These are phyloP conservation scores for Pythium graminicola DNA, from an alignment of 352 stramenopile species.

Conservation along the genomic window DNA sequence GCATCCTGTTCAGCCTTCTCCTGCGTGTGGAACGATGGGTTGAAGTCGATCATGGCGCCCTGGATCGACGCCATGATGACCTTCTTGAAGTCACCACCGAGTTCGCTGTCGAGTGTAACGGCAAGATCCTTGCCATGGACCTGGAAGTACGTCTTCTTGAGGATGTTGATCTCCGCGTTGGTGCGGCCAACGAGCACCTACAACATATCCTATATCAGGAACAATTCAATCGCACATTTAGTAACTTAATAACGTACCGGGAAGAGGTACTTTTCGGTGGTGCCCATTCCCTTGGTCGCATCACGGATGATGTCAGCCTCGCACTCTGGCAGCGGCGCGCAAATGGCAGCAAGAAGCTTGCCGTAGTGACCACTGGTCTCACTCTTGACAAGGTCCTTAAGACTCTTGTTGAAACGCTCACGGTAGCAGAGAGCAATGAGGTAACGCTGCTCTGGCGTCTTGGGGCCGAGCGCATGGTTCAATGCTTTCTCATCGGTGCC, in stretches of 20 bases:
- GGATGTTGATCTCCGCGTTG: slow-evolving; percentile 64
- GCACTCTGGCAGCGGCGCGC: slow-evolving; percentile 46
- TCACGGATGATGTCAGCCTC: slow-evolving; percentile 57
- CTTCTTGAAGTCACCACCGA: slow-evolving; percentile 69
- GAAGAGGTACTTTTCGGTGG: slow-evolving; percentile 67
- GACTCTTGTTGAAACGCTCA: slow-evolving; percentile 46
- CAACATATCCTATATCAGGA: too few relatives aligned
- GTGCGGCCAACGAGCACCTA: slow-evolving; percentile 49
- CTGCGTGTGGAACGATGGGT: slow-evolving; percentile 48
- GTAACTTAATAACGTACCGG: too few relatives aligned
- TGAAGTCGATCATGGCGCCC: slow-evolving; percentile 42
- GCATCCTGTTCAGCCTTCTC: slow-evolving; percentile 54
- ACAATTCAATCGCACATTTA: too few relatives aligned
- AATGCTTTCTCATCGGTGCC: slow-evolving; percentile 55
- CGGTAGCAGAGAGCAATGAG: slow-evolving; percentile 63
- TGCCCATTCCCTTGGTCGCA: slow-evolving; percentile 63
- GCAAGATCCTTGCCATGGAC: slow-evolving; percentile 52
- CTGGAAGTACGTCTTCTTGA: slow-evolving; percentile 78
- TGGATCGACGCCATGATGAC: slow-evolving; percentile 65
- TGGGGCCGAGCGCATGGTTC: slow-evolving; percentile 39
- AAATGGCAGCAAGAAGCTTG: slow-evolving; percentile 53
- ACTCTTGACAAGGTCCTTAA: slow-evolving; percentile 55
- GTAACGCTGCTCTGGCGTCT: slow-evolving; percentile 52
- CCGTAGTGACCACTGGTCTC: slow-evolving; percentile 62
- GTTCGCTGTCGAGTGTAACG: slow-evolving; percentile 47